Evolutionary conservation across 179 eudicot genomes (phyloP).

Genomic region (Nepenthes alata): DNA sequence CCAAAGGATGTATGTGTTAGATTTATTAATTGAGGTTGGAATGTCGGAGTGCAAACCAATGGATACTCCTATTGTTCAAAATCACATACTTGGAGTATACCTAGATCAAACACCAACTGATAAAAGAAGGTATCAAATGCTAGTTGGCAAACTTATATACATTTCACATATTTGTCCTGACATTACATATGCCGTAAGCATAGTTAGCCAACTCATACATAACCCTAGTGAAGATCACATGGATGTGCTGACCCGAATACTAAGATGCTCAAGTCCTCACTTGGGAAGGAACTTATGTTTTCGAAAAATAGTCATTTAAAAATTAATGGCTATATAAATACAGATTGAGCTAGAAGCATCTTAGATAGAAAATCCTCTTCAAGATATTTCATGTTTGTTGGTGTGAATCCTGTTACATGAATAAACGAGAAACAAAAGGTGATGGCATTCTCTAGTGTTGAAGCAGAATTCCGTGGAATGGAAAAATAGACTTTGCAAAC

Average conservation of each 20-base stretch:
- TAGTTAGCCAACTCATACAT: too few species aligned
- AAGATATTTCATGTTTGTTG: conserved; percentile 3
- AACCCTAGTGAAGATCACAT: neutral
- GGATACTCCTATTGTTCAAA: neutral
- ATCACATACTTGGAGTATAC: neutral
- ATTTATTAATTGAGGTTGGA: neutral
- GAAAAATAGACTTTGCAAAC: too few species aligned
- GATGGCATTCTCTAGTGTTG: neutral
- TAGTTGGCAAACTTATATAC: neutral
- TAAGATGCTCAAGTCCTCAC: neutral
- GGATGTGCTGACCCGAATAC: neutral
- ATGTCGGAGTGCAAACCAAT: neutral
- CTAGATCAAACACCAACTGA: neutral
- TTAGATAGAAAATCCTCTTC: neutral
- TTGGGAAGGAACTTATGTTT: conserved; percentile 1
- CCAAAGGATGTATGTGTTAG: neutral
- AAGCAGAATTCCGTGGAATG: too few species aligned
- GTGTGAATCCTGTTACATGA: neutral
- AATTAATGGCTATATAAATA: neutral
- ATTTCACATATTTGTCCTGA: neutral
- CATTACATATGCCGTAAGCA: too few species aligned
- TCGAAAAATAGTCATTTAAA: neutral
- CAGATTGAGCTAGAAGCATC: neutral
- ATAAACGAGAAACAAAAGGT: neutral
- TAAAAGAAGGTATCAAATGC: neutral